Evolutionary conservation across 306 rosid species (phyloP).

Genomic region (Oemleria cerasiformis): DNA sequence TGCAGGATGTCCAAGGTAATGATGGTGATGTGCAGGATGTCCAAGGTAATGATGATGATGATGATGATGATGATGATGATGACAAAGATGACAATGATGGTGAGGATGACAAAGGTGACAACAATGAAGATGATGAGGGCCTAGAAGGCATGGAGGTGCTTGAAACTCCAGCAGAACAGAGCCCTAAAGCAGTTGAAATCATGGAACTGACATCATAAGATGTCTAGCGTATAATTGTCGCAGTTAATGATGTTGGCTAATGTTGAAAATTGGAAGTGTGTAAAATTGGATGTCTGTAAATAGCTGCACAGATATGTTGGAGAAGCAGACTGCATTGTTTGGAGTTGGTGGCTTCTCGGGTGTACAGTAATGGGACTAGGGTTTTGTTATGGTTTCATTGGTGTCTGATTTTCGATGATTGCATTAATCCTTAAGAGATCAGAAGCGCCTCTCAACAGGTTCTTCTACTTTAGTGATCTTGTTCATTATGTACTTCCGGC

Average conservation of each 20-base stretch:
- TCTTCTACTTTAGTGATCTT: constrained; percentile 8
- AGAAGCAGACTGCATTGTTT: constrained; percentile 35
- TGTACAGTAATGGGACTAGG: constrained; percentile 56
- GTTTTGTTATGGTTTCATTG: constrained; percentile 1
- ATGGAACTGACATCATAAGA: constrained; percentile 44
- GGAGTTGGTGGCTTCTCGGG: constrained; percentile 34
- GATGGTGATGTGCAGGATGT: constrained; percentile 29
- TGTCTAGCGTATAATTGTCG: constrained; percentile 21
- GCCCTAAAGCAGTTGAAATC: constrained; percentile 32
- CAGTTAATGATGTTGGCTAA: constrained; percentile 29
- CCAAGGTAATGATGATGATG: constrained; percentile 31
- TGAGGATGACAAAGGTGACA: constrained; percentile 19
- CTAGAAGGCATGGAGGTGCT: constrained; percentile 25
- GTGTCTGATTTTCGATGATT: constrained; percentile 25
- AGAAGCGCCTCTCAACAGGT: constrained; percentile 14
- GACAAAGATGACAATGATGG: constrained; percentile 23
- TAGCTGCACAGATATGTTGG: constrained; percentile 41
- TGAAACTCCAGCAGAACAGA: constrained; percentile 36
- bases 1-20: constrained; percentile 31
- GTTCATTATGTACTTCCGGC: constrained; percentile 7
- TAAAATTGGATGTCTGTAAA: constrained; percentile 44
- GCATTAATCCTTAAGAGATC: constrained; percentile 26
- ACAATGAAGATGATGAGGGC: constrained; percentile 18
- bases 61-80: constrained; percentile 31
- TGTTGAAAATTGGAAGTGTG: constrained; percentile 30